Conservation (phyloP, 2,329 filamentous ascomycete genomes). For the Teratosphaeria destructans region DNA sequence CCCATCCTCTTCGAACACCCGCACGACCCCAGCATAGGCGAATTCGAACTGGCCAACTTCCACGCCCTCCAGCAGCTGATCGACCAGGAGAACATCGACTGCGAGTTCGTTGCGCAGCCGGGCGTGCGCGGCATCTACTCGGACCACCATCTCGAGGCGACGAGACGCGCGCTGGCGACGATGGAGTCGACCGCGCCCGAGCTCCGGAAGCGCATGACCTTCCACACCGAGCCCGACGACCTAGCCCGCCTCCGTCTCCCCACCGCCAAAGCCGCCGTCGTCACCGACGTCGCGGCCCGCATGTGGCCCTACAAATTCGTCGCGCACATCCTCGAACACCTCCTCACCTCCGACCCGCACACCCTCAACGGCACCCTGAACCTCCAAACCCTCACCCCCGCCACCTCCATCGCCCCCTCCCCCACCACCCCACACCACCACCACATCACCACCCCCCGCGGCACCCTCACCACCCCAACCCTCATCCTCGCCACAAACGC, state of each 20-base stretch:
- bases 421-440: constrained; percentile 39
- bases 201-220: constrained; percentile 36
- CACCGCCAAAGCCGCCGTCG: constrained; percentile 50
- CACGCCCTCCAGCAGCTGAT: constrained; percentile 49
- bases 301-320: constrained; percentile 83
- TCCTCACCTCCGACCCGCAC: constrained; percentile 31
- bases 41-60: constrained; percentile 65
- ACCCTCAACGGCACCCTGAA: constrained; percentile 44
- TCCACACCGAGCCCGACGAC: constrained; percentile 31
- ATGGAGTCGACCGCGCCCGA: constrained; percentile 46
- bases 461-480: constrained; percentile 50
- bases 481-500: constrained; percentile 75
- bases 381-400: constrained; percentile 64
- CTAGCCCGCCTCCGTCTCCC: constrained; percentile 45
- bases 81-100: constrained; percentile 47
- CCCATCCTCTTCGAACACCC: constrained; percentile 53
- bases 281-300: constrained; percentile 55
- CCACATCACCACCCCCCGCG: constrained; percentile 53
- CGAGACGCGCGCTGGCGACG: constrained; percentile 39
- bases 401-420: constrained; percentile 24
- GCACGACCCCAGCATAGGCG: constrained; percentile 46
- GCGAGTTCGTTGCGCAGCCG: constrained; percentile 56
- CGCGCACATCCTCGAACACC: constrained; percentile 54
- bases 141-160: constrained; percentile 43
- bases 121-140: constrained; percentile 57